Evolutionary conservation across 2,329 filamentous ascomycete species (phyloP), one percentile per base, ranked within the genome.

Genomic region (Fusarium napiforme): DNA sequence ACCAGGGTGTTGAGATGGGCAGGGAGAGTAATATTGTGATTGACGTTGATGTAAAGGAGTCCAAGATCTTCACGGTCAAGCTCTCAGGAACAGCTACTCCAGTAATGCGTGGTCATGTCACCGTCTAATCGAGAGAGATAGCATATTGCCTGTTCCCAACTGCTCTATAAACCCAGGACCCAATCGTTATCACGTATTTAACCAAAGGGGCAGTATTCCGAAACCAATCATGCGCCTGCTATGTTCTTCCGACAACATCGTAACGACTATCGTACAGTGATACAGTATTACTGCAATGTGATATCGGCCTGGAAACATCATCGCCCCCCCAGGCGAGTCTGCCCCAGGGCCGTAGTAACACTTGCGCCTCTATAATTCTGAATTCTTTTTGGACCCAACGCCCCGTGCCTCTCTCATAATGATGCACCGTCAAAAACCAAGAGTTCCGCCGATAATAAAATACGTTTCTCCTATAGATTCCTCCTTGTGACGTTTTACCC

Each of bases 1-100:
- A 87, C 66, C 91, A 93, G 81, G 91, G 91, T 2, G 89, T 92
- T 15, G 91, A 93, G 81, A 92, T 93, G 88, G 90, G 90, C 10
- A 81, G 90, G 72, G 82, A 82, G 79, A 90, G 88, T 75, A 82
- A 85, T 55, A 89, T 89, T 53, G 75, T 79, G 43, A 84, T 89
- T 40, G 83, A 87, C 62, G 82, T 87, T n/a, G 72, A 66, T 40
- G 59, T 80, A 42, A 79, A 80, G 52, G 79, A 77, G 62, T 73
- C 76, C 28, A 69, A 77, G 43, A 78, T 83, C 45, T 73, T 78
- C 42, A 68, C 68, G 14, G 79, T 83, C 36, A 77, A 76, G 42
- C 76, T 83, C 53, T 79, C 79, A 14, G 82, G 82, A 15, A 78
- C 81, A 14, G 82, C 82, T 34, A 76, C 77, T 16, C 76, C 79